A percentile compares a stretch with the other conserved stretches of the same genome.
These are phyloP conservation scores for Casaregolazyma suthepensis DNA, from an alignment of 1,139 yeast species.

Conservation along the genomic window DNA sequence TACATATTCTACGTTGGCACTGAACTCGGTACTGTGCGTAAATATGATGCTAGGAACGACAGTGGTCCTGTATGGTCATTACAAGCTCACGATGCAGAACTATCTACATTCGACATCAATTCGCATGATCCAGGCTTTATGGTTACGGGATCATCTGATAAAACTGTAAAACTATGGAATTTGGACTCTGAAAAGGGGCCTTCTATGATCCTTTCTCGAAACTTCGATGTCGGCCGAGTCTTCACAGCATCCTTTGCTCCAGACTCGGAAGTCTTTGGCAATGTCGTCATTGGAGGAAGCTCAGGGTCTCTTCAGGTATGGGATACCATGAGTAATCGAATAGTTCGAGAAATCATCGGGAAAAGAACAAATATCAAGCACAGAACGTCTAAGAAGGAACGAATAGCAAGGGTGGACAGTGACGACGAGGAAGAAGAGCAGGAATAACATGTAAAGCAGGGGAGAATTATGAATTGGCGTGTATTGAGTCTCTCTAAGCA, in stretches of 20 bases:
- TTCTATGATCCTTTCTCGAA: conserved; percentile 84
- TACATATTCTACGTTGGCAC: conserved; percentile 81
- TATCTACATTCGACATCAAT: conserved; percentile 74
- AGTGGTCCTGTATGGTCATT: conserved; percentile 82
- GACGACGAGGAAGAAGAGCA: conserved; percentile 48
- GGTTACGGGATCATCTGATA: conserved; percentile 87
- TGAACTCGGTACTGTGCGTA: conserved; percentile 83
- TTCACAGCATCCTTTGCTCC: conserved; percentile 78
- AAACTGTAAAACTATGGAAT: conserved; percentile 82
- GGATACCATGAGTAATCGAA: conserved; percentile 79
- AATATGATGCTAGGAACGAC: conserved; percentile 66
- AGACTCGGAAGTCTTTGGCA: conserved; percentile 81
- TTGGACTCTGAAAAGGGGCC: conserved; percentile 47
- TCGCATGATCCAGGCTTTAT: conserved; percentile 63
- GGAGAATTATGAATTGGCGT: conserved; percentile 8
- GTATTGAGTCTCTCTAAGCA: background rate
- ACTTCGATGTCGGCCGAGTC: conserved; percentile 92
- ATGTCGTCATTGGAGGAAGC: conserved; percentile 83
- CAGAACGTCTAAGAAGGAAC: conserved; percentile 45
- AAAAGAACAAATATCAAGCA: conserved; percentile 53
- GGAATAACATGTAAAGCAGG: conserved; percentile 20
- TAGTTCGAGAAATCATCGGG: conserved; percentile 67
- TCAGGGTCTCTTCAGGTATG: conserved; percentile 80
- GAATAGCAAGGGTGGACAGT: conserved; percentile 55
- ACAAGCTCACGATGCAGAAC: conserved; percentile 95